phyloP scores from a whole-genome alignment of 2,329 filamentous ascomycete genomes.

The Cladosporium phlei region DNA sequence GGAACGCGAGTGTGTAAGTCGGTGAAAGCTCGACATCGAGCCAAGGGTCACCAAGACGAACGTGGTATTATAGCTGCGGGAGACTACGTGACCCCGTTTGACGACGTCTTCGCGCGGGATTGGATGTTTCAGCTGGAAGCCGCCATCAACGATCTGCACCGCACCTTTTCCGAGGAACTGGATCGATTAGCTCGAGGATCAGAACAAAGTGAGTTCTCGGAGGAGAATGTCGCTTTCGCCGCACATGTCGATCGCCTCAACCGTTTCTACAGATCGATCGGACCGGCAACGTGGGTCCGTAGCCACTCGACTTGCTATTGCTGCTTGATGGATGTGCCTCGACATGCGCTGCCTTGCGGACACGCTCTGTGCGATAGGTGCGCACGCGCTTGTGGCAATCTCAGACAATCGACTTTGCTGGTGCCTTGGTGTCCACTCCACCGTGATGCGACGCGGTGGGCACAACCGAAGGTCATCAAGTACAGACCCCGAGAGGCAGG shows the following conservation, averaged over 20 bases:
- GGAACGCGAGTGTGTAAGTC: conserved; percentile 29
- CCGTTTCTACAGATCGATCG: conserved; percentile 38
- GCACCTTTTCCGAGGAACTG: conserved; percentile 30
- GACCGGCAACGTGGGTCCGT: conserved; percentile 31
- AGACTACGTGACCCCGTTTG: conserved; percentile 37
- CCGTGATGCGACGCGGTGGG: conserved; percentile 31
- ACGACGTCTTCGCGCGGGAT: conserved; percentile 25
- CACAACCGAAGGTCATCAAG: conserved; percentile 29
- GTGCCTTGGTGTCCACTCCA: conserved; percentile 35
- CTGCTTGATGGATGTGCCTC: conserved; percentile 37
- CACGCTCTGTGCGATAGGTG: conserved; percentile 40
- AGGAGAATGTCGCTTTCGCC: conserved; percentile 28
- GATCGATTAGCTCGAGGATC: conserved; percentile 25
- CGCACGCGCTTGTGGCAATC: conserved; percentile 28
- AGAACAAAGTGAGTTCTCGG: conserved; percentile 27
- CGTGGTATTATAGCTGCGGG: conserved; percentile 43
- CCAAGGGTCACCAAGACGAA: conserved; percentile 40
- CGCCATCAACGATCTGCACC: conserved; percentile 26
- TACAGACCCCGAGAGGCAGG: conserved; percentile 27
- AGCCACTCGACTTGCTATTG: conserved; percentile 38
- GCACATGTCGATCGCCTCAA: conserved; percentile 29
- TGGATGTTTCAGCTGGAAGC: conserved; percentile 29
- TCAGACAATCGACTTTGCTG: conserved; percentile 1
- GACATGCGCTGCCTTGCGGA: conserved; percentile 39
- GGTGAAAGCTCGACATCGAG: conserved; percentile 30